Percentiles rank a stretch among this genome's conserved stretches.
These are phyloP conservation scores for Cucurbita moschata DNA, from an alignment of 306 rosid genomes.

Conservation along the genomic window DNA sequence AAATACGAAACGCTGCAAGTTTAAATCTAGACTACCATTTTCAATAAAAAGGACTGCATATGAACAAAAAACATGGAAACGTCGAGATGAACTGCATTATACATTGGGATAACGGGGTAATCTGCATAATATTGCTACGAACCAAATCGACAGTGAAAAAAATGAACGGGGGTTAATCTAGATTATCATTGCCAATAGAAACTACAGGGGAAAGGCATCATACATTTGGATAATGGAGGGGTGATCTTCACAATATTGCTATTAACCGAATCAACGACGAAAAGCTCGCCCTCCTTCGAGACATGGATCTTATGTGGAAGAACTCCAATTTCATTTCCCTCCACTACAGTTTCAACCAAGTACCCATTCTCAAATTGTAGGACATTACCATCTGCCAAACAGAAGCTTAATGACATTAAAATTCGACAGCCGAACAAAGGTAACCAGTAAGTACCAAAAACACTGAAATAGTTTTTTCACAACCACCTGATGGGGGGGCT, in stretches of 20 bases:
- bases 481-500: constrained; percentile 54
- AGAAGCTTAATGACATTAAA: neutral
- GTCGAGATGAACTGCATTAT: constrained; percentile 3
- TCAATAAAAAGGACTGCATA: neutral
- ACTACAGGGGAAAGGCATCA: neutral
- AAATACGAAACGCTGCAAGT: neutral
- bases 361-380: constrained; percentile 91
- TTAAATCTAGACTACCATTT: neutral
- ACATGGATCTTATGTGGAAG: constrained; percentile 65
- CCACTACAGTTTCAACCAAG: constrained; percentile 82
- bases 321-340: constrained; percentile 78
- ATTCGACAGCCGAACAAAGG: neutral
- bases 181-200: neutral
- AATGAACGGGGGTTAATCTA: neutral
- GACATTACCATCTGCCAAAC: constrained; percentile 64
- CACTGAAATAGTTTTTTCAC: neutral
- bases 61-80: neutral
- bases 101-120: constrained; percentile 81
- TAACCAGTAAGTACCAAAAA: neutral
- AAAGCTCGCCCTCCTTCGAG: constrained; percentile 81
- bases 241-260: constrained; percentile 82
- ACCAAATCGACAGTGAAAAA: constrained; percentile 43
- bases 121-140: constrained; percentile 67
- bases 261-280: constrained; percentile 69
- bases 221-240: constrained; percentile 83